Evolutionary conservation across 306 rosid species (phyloP).

Genomic region (Cercis canadensis): DNA sequence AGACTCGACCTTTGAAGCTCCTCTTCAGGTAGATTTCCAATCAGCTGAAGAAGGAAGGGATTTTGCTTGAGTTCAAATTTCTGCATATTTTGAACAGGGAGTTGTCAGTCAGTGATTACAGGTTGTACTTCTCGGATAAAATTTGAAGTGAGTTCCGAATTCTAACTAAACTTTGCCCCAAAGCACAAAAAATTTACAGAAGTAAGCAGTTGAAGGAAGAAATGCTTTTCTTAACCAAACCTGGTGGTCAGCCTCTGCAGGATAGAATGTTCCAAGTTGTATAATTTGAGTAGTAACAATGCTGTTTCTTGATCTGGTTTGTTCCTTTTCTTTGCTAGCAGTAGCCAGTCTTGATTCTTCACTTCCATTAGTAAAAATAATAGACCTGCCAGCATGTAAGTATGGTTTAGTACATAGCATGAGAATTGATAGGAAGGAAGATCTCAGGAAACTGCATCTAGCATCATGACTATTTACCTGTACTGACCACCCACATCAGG

Average conservation of each 20-base stretch:
- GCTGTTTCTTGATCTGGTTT: slow-evolving; percentile 74
- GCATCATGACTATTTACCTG: slow-evolving; percentile 56
- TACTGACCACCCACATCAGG: slow-evolving; percentile 96
- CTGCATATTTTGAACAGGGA: slow-evolving; percentile 49
- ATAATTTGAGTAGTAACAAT: slow-evolving; percentile 84
- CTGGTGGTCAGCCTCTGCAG: slow-evolving; percentile 96
- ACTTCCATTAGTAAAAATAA: slow-evolving; percentile 79
- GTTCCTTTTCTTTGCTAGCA: slow-evolving; percentile 85
- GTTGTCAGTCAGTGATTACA: slow-evolving; percentile 24
- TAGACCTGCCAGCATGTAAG: slow-evolving; percentile 61
- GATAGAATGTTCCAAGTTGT: slow-evolving; percentile 69
- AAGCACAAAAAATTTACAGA: slow-evolving; percentile 2
- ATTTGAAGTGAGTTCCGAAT: background rate
- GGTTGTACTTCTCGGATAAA: background rate
- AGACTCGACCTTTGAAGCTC: slow-evolving; percentile 78
- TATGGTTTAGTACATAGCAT: slow-evolving; percentile 19
- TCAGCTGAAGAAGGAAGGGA: slow-evolving; percentile 76
- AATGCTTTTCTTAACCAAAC: slow-evolving; percentile 41
- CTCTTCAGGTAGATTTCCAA: slow-evolving; percentile 85
- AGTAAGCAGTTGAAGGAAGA: background rate
- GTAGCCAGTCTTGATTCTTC: slow-evolving; percentile 84
- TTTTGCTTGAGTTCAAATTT: slow-evolving; percentile 94
- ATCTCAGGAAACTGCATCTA: slow-evolving; percentile 9
- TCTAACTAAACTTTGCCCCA: background rate
- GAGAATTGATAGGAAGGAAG: slow-evolving; percentile 25